Evolutionary conservation across 163 green algal genomes (phyloP), one percentile per base, ranked within the genome.

Genomic region (Prototheca stagnorum): DNA sequence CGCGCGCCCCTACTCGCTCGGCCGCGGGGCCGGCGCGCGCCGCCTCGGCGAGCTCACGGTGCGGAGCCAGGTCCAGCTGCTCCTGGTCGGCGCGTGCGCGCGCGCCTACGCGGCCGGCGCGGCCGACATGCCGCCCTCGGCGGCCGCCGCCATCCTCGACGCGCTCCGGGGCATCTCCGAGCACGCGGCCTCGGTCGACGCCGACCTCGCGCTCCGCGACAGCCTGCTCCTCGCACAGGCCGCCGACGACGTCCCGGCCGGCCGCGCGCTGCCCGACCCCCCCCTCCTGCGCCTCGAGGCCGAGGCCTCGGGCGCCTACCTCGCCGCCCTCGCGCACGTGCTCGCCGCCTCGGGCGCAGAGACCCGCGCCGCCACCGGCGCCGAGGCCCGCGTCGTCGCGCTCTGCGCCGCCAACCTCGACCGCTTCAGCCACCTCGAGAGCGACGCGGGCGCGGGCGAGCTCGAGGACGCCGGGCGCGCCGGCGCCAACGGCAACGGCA

Each of bases 241-340:
- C 2, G 54, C 57, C 1, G 67, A 72, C 46, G 47, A 62, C 47
- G 57, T 79, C 25, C 20, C 54, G 3, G 29, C 63, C 2, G 47
- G 49, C 25, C 59, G 51, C 23, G 33, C 22, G 37, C 52, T 91
- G 17, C 26, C 56, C 7, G 88, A 97, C 67, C 88, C 88, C 4
- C 88, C 88, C 4, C 72, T 97, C 57, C 71, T 95, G 59, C 54
- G 74, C 9, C 65, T 96, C 31, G 88, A 97, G 71, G 74, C 65
- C 8, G 86, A 95, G 67, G 74, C 80, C 22, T 57, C 67, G 8
- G 73, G 88, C 43, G 77, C 83, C 12, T 88, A 90, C 56, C 61
- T 96, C 24, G 78, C 70, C 23, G 65, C 92, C 44, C 70, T 95
- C 56, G 58, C 84, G 41, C 74, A 85, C 47, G 40, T 93, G 31